Evolutionary conservation across 129 eudicot genomes (phyloP), one percentile per base, ranked within the genome.

Genomic region (Saposhnikovia divaricata): DNA sequence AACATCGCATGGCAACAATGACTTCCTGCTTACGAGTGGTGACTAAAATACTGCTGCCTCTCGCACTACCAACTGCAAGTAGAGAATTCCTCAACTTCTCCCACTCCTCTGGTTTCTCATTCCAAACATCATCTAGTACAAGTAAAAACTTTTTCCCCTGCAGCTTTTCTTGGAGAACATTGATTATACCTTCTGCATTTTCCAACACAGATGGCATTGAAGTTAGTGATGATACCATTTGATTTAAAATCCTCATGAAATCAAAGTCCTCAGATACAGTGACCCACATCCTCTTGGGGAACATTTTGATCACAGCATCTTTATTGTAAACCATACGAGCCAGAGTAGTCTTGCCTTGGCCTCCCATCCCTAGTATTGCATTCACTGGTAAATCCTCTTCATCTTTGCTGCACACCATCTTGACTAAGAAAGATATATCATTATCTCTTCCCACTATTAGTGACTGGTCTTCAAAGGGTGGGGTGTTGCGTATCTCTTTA

Each of bases 51-150:
- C 19, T 69, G 48, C 77, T 80, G n/a, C 83, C 89, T 21, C 42
- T 69, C 3, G 8, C 3, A 2, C 81, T 65, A 31, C 51, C 55
- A 27, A 80, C 19, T 47, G 81, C 85, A 3, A 65, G 14, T 42
- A 83, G 75, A 15, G 79, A 66, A n/a, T 19, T 37, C 12, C 72
- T 51, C 73, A 86, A 77, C 2, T 68, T 42, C 39, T 57, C 78
- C 87, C 87, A 86, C 15, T 46, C 18, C 0, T 23, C 75, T 16
- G 9, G 6, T 14, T 81, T 27, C 6, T 83, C 79, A 42, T 63
- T 81, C 87, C 87, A 86, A 1, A 73, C 45, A 51, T 83, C 83
- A 43, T 86, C 89, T 19, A 71, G 75, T 39, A 71, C 75, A 19
- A 71, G 75, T 18, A 71, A 39, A 71, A 71, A 71, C 19, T 38